Percentiles rank a stretch among this genome's conserved stretches.
Evolutionary conservation across 2,329 filamentous ascomycete species (phyloP).

Genomic region (Cercospora sesami): DNA sequence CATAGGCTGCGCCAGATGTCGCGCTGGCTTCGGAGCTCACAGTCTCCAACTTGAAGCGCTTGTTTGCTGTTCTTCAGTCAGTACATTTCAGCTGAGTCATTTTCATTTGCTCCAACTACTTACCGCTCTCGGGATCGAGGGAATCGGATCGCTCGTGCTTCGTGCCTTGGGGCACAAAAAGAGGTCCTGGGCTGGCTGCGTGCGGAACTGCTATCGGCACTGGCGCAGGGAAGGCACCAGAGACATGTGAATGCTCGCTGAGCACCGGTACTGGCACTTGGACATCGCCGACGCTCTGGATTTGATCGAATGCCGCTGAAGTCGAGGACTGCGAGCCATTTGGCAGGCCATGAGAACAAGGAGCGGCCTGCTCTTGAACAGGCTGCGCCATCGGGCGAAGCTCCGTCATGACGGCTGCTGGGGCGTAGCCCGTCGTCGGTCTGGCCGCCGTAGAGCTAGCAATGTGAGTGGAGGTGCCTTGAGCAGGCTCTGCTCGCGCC

Average conservation of each 20-base stretch:
- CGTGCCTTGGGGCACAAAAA: background rate
- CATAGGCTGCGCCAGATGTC: too few relatives aligned
- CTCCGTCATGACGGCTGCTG: background rate
- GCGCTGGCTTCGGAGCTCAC: background rate
- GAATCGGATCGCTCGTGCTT: background rate
- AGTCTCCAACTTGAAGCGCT: background rate
- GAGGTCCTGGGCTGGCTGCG: background rate
- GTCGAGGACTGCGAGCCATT: background rate
- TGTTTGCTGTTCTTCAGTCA: background rate
- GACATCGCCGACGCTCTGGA: background rate
- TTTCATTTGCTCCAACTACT: background rate
- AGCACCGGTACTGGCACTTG: background rate
- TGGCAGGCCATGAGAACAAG: background rate
- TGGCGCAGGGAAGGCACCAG: background rate
- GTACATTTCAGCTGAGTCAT: background rate
- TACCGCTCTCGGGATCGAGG: background rate
- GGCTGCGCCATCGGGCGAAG: background rate
- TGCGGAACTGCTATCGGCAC: background rate
- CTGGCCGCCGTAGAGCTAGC: background rate
- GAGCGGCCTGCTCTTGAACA: background rate
- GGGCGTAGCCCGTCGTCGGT: background rate
- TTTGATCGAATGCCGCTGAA: background rate
- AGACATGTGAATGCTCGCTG: background rate
- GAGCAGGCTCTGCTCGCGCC: background rate
- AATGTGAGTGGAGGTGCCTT: background rate